Evolutionary conservation across 768 basidiomycete genomes (phyloP).

Genomic region (Serendipita indica): DNA sequence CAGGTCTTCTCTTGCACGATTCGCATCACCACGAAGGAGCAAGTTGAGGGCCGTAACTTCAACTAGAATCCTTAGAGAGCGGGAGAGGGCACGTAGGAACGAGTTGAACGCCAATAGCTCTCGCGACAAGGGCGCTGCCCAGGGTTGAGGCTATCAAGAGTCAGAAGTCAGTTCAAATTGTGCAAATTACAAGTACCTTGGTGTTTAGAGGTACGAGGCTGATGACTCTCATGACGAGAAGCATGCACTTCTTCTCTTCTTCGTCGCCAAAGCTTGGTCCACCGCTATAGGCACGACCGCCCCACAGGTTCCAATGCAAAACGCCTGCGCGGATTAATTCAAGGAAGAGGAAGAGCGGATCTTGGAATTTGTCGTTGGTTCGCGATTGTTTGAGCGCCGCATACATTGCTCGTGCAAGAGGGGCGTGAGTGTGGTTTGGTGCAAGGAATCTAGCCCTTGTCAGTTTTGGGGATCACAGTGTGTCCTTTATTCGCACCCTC

Average conservation of each 20-base stretch:
- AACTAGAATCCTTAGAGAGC: slow-evolving; percentile 75
- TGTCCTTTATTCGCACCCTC: slow-evolving; percentile 51
- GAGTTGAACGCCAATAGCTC: slow-evolving; percentile 97
- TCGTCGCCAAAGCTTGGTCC: slow-evolving; percentile 91
- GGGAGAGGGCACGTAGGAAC: slow-evolving; percentile 81
- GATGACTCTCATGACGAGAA: slow-evolving; percentile 90
- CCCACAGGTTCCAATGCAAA: slow-evolving; percentile 89
- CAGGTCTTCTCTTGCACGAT: slow-evolving; percentile 74
- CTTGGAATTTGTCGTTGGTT: slow-evolving; percentile 97
- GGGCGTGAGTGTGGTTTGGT: slow-evolving; percentile 77
- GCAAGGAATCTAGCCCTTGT: slow-evolving; percentile 54
- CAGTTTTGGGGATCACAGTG: background rate
- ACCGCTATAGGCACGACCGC: slow-evolving; percentile 74
- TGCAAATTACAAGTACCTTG: slow-evolving; percentile 40
- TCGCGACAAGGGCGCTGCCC: slow-evolving; percentile 92
- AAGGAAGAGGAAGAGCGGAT: slow-evolving; percentile 84
- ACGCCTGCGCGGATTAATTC: slow-evolving; percentile 94
- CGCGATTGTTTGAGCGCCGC: slow-evolving; percentile 60
- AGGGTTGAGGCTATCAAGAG: slow-evolving; percentile 70
- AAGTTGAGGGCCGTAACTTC: slow-evolving; percentile 89
- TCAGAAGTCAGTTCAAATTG: background rate
- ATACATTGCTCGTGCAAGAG: slow-evolving; percentile 84
- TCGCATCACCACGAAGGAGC: slow-evolving; percentile 78
- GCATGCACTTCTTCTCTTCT: slow-evolving; percentile 86
- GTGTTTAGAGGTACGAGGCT: slow-evolving; percentile 92